phyloP scores from a whole-genome alignment of 805 yeast species.

The Teunomyces lycoperdinae region DNA sequence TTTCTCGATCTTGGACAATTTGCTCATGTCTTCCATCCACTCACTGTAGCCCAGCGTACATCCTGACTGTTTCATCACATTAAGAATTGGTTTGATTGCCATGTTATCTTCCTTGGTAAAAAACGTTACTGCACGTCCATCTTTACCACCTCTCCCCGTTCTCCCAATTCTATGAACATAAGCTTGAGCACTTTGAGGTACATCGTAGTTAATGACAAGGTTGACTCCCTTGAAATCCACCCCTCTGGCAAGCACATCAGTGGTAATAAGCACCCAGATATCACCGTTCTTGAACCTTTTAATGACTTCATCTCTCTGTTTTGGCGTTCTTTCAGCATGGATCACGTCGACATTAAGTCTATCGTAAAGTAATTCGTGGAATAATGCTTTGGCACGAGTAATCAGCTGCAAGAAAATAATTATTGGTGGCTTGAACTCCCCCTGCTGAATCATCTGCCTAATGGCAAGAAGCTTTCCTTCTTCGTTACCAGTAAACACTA shows the following conservation, averaged over 20 bases:
- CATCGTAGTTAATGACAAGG: conserved; percentile 92
- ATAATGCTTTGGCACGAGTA: conserved; percentile 90
- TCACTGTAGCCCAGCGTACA: conserved; percentile 56
- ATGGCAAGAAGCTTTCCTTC: conserved; percentile 93
- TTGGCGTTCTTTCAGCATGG: conserved; percentile 89
- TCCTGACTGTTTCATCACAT: conserved; percentile 95
- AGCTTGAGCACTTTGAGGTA: conserved; percentile 89
- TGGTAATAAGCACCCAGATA: conserved; percentile 93
- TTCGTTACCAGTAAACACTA: conserved; percentile 87
- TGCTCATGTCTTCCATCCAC: conserved; percentile 79
- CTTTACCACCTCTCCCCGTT: conserved; percentile 92
- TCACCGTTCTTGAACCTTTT: conserved; percentile 86
- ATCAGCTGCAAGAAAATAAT: conserved; percentile 89
- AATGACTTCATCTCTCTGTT: conserved; percentile 82
- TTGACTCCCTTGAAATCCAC: conserved; percentile 96
- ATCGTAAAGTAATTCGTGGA: conserved; percentile 90
- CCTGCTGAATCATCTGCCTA: conserved; percentile 79
- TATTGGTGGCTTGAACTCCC: conserved; percentile 89
- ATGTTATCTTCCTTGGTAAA: conserved; percentile 86
- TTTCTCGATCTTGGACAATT: conserved; percentile 63
- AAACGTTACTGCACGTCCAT: conserved; percentile 85
- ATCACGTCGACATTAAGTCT: conserved; percentile 91
- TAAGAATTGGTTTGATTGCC: conserved; percentile 77
- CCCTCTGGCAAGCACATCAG: conserved; percentile 96
- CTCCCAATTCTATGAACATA: conserved; percentile 98